phyloP scores from a whole-genome alignment of 2,329 filamentous ascomycete species.

The Elsinoe australis region DNA sequence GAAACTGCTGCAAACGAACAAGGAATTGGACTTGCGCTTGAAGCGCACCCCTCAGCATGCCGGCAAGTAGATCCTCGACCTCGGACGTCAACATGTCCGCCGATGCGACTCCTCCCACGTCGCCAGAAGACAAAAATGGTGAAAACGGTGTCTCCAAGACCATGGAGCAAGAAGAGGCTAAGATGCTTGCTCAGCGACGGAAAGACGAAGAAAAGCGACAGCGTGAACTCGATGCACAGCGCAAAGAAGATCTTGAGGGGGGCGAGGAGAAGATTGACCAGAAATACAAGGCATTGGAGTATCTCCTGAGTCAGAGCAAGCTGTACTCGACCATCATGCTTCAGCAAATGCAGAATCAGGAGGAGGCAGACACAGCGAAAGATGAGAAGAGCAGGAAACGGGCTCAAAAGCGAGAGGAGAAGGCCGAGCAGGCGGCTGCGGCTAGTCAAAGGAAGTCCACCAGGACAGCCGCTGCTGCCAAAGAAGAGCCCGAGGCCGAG shows the following conservation, averaged over 20 bases:
- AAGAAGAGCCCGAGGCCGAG: slow-evolving; percentile 17
- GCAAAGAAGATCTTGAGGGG: slow-evolving; percentile 40
- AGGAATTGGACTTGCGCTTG: too few species aligned
- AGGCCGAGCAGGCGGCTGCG: slow-evolving; percentile 41
- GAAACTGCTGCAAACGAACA: too few species aligned
- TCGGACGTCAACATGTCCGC: slow-evolving; percentile 17
- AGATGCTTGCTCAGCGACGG: slow-evolving; percentile 37
- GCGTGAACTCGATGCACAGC: slow-evolving; percentile 37
- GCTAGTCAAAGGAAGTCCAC: slow-evolving; percentile 42
- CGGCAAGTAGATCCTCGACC: not conserved
- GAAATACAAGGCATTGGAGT: slow-evolving; percentile 47
- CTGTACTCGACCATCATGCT: slow-evolving; percentile 47
- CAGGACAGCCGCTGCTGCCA: slow-evolving; percentile 28
- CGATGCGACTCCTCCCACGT: slow-evolving; percentile 30
- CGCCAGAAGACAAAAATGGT: slow-evolving; percentile 25
- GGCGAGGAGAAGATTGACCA: slow-evolving; percentile 40
- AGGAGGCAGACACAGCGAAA: slow-evolving; percentile 40
- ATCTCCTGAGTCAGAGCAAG: slow-evolving; percentile 47
- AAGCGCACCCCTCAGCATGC: slow-evolving; percentile 2
- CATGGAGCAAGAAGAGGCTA: slow-evolving; percentile 41
- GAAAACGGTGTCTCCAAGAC: slow-evolving; percentile 31
- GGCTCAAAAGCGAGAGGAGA: slow-evolving; percentile 40
- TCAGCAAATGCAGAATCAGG: slow-evolving; percentile 46
- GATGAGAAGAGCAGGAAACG: slow-evolving; percentile 40
- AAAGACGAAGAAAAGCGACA: slow-evolving; percentile 41